phyloP scores from a whole-genome alignment of 768 basidiomycete species.

The Boletus patriciae region DNA sequence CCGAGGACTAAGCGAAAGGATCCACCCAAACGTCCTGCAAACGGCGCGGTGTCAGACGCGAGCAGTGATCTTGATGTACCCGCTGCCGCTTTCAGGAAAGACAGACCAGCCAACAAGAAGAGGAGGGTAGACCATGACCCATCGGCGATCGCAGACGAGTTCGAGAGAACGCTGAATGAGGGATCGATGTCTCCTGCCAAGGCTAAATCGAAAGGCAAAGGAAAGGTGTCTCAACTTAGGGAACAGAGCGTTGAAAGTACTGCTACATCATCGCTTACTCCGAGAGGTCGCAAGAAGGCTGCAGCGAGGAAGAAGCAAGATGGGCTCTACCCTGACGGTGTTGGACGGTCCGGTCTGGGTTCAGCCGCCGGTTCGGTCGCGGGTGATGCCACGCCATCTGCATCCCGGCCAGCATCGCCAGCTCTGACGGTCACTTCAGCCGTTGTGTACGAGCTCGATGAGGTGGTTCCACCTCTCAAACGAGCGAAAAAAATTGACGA shows the following conservation, averaged over 20 bases:
- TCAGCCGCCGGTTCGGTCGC: constrained; percentile 51
- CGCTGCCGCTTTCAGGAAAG: constrained; percentile 32
- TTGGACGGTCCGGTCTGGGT: constrained; percentile 48
- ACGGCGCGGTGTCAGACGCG: constrained; percentile 52
- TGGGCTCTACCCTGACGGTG: constrained; percentile 48
- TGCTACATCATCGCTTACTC: constrained; percentile 37
- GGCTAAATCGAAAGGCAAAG: constrained; percentile 50
- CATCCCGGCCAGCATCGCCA: constrained; percentile 73
- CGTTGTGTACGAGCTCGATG: constrained; percentile 71
- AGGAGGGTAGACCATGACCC: constrained; percentile 55
- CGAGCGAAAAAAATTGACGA: constrained; percentile 79
- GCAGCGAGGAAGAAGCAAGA: constrained; percentile 59
- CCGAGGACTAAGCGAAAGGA: constrained; percentile 44
- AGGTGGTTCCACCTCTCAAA: constrained; percentile 66
- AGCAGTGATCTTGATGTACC: constrained; percentile 58
- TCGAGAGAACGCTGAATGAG: constrained; percentile 44
- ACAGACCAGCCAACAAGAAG: constrained; percentile 56
- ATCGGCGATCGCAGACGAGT: constrained; percentile 45
- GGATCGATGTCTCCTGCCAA: constrained; percentile 38
- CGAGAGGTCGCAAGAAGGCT: constrained; percentile 58
- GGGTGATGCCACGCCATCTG: constrained; percentile 69
- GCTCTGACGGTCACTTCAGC: constrained; percentile 51
- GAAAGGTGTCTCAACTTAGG: constrained; percentile 46
- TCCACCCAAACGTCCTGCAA: constrained; percentile 49
- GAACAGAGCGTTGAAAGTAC: constrained; percentile 62